Base-by-base conservation (phyloP, 805 yeast species). In the Alloascoidea hylecoeti region DNA sequence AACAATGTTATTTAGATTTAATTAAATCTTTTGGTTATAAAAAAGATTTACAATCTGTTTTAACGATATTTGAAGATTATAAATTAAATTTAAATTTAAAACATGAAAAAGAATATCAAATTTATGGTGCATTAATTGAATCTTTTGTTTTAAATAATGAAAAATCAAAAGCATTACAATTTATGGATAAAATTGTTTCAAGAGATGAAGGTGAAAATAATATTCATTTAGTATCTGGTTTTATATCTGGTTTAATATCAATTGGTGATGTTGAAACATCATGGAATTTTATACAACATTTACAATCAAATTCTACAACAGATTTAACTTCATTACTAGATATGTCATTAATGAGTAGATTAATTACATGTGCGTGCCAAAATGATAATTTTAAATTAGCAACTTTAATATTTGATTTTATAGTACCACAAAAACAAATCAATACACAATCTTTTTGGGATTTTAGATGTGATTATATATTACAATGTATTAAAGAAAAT, bases 71-170 rank as follows among this genome's bases (percentile, higher is more conserved):
- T n/a, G 30, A 23, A 9, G 30, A 23, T 9, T 23, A 9, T 23
- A 23, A 23, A 23, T 9, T n/a, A 23, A 23, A 23, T 9, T 23
- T 23, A 9, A 23, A 23, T n/a, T 9, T 9, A 9, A n/a, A 23
- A n/a, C 30, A 23, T 23, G 30, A 23, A 23, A 23, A 23, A 23
- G 30, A 23, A n/a, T 23, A 23, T n/a, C 13, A 23, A 23, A n/a
- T 23, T 23, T 23, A 23, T n/a, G 30, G 30, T 23, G 30, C 30
- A 23, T n/a, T 23, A 9, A 23, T 23, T 23, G 30, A 23, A n/a
- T 9, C 30, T n/a, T 23, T 9, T 23, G 30, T 23, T 9, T 9
- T 9, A 23, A n/a, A 9, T 9, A n/a, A n/a, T 9, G 30, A 23
- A 9, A 23, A 9, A 9, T n/a, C 30, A 23, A 23, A n/a, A 23